phyloP scores from a whole-genome alignment of 2,329 filamentous ascomycete species.

The Colletotrichum liriopes region DNA sequence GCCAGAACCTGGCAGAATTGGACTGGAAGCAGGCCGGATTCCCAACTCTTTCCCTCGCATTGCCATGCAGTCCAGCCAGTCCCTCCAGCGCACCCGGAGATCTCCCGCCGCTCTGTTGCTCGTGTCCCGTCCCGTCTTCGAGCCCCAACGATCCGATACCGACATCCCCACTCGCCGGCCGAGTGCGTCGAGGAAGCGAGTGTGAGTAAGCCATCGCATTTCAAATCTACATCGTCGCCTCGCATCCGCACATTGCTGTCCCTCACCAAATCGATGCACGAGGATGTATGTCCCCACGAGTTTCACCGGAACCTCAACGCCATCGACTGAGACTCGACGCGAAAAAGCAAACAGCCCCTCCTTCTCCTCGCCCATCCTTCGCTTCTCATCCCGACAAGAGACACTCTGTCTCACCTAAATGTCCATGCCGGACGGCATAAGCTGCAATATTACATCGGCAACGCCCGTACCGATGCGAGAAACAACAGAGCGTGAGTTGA shows the following conservation, averaged over 20 bases:
- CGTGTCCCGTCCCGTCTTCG: neutral
- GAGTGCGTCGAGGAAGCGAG: neutral
- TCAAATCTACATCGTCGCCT: neutral
- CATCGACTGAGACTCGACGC: neutral
- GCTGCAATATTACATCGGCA: neutral
- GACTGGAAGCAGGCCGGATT: slow-evolving; percentile 8
- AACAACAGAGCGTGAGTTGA: neutral
- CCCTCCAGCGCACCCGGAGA: neutral
- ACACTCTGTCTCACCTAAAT: neutral
- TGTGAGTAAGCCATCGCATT: neutral
- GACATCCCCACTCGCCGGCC: neutral
- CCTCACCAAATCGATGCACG: neutral
- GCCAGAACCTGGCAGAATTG: slow-evolving; percentile 1
- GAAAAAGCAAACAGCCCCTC: neutral
- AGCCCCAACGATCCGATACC: slow-evolving; percentile 3
- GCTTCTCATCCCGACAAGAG: neutral
- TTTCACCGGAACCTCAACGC: neutral
- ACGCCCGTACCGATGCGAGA: neutral
- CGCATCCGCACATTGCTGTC: too few relatives aligned
- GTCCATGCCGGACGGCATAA: neutral
- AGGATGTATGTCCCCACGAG: too few relatives aligned
- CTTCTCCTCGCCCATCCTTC: neutral
- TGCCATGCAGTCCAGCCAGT: neutral
- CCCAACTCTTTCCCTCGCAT: slow-evolving; percentile 2
- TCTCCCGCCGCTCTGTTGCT: neutral